phyloP scores from a whole-genome alignment of 2,329 filamentous ascomycete genomes.

The Arthroderma sp. region DNA sequence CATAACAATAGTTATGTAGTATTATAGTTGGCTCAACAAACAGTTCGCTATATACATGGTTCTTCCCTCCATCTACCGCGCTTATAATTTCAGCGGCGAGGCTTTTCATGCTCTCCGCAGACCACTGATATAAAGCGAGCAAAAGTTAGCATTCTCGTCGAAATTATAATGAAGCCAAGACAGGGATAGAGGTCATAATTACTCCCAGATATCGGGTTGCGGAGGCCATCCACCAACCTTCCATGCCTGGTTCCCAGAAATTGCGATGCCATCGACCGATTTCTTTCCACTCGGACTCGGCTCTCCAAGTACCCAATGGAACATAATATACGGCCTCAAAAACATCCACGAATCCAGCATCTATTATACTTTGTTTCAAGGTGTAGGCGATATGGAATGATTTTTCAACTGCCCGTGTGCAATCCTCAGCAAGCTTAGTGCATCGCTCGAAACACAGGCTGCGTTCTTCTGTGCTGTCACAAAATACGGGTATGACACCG shows the following conservation, averaged over 20 bases:
- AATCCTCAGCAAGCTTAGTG: constrained; percentile 10
- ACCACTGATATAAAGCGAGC: neutral
- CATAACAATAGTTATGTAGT: neutral
- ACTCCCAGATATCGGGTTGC: constrained; percentile 6
- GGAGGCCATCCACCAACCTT: constrained; percentile 5
- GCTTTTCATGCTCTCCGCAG: neutral
- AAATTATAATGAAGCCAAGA: neutral
- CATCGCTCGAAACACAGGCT: constrained; percentile 13
- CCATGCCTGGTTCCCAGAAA: constrained; percentile 3
- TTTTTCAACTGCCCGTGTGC: constrained; percentile 14
- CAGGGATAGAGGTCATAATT: neutral
- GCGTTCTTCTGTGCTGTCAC: constrained; percentile 13
- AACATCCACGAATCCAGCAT: constrained; percentile 34
- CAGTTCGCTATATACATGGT: constrained; percentile 4
- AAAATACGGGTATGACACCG: constrained; percentile 11
- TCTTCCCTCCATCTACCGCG: neutral
- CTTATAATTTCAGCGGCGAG: neutral
- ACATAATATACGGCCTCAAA: constrained; percentile 29
- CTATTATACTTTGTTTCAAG: constrained; percentile 18
- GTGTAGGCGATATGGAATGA: constrained; percentile 13
- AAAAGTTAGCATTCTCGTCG: neutral
- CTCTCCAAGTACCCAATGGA: constrained; percentile 32
- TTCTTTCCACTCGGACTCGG: constrained; percentile 12
- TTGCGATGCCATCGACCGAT: constrained; percentile 4
- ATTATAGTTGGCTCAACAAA: neutral